Conservation (phyloP, 352 stramenopile genomes). For the Phytopythium chamaehyphon region DNA sequence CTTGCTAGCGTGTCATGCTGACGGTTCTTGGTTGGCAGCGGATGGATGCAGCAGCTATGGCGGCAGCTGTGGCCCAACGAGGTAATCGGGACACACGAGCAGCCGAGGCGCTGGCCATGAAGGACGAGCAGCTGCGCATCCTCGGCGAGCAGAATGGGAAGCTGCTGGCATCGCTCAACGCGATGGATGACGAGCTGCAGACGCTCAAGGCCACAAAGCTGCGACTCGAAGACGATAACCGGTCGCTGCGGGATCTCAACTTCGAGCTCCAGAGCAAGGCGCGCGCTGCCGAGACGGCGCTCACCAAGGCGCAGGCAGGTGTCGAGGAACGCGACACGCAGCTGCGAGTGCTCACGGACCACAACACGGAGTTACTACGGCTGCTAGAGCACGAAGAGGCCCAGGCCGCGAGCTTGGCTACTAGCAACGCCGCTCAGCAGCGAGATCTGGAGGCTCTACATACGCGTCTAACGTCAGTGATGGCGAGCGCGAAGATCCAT, state of each 20-base stretch:
- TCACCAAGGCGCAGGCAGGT: slow-evolving; percentile 73
- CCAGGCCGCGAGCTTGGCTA: slow-evolving; percentile 62
- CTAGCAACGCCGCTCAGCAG: slow-evolving; percentile 51
- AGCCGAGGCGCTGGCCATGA: slow-evolving; percentile 92
- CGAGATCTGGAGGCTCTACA: slow-evolving; percentile 84
- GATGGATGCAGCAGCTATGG: slow-evolving; percentile 26
- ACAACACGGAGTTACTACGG: slow-evolving; percentile 94
- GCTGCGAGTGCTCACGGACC: slow-evolving; percentile 92
- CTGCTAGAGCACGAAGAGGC: slow-evolving; percentile 94
- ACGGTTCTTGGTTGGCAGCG: neutral
- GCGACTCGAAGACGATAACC: slow-evolving; percentile 89
- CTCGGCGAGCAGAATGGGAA: slow-evolving; percentile 92
- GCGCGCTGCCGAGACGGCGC: slow-evolving; percentile 79
- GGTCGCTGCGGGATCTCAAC: slow-evolving; percentile 88
- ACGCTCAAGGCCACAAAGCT: slow-evolving; percentile 55
- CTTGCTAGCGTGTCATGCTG: no score
- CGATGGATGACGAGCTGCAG: slow-evolving; percentile 77
- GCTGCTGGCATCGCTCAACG: slow-evolving; percentile 84
- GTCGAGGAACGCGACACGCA: slow-evolving; percentile 91
- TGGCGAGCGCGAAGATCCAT: slow-evolving; percentile 91
- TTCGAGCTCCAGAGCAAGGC: slow-evolving; percentile 91
- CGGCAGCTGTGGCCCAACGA: slow-evolving; percentile 50
- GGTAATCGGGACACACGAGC: slow-evolving; percentile 86
- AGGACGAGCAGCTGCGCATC: slow-evolving; percentile 95
- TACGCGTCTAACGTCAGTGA: slow-evolving; percentile 85